A percentile compares a stretch with the other conserved stretches of the same genome.
These are phyloP conservation scores for Oryza rufipogon DNA, from an alignment of 176 grass and related monocot genomes.

Conservation along the genomic window DNA sequence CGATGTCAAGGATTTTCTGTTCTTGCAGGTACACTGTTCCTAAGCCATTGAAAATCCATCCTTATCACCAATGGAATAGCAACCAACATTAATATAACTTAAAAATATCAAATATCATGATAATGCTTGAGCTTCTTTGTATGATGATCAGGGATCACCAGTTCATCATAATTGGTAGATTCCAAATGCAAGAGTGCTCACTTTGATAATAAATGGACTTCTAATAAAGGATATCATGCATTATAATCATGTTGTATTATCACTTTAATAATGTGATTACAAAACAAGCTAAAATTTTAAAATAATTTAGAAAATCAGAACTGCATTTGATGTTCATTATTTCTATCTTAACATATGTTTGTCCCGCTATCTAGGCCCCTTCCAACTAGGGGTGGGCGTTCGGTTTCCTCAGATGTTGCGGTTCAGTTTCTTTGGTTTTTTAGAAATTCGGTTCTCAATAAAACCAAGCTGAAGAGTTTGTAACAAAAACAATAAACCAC, in stretches of 20 bases:
- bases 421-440: no score
- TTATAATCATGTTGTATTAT: background rate
- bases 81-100: background rate
- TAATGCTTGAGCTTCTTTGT: background rate
- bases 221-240: background rate
- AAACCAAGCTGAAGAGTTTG: no score
- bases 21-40: conserved; percentile 32
- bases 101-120: background rate
- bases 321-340: background rate
- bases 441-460: no score
- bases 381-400: no score
- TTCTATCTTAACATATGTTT: background rate
- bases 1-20: conserved; percentile 25
- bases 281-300: background rate
- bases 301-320: background rate
- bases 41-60: conserved; percentile 16
- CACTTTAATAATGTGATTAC: background rate
- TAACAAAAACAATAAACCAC: no score
- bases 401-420: no score
- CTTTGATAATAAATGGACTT: background rate
- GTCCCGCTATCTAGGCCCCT: no score
- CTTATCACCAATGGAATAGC: background rate
- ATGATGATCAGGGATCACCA: background rate
- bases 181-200: background rate
- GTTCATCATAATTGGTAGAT: background rate